These are phyloP conservation scores for Scheffersomyces coipomensis DNA, from an alignment of 805 yeast species.

Conservation along the genomic window DNA sequence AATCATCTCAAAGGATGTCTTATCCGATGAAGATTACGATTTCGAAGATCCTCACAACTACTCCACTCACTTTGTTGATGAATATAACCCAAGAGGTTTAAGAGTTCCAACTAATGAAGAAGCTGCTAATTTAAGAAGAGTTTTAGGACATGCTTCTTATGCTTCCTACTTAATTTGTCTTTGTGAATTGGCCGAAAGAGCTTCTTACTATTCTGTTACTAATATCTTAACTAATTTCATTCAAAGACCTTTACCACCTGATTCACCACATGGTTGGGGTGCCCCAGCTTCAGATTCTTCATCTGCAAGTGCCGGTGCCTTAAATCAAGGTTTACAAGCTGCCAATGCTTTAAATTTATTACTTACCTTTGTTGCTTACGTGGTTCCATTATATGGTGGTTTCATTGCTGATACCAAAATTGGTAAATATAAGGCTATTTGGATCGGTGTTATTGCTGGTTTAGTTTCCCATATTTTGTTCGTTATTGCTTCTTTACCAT, in stretches of 20 bases:
- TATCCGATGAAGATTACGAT: conserved; percentile 15
- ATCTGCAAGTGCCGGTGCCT: conserved; percentile 48
- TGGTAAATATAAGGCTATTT: conserved; percentile 49
- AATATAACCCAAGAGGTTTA: conserved; percentile 36
- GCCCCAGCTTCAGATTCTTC: conserved; percentile 27
- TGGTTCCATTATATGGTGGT: conserved; percentile 53
- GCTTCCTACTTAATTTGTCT: conserved; percentile 50
- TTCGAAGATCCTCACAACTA: conserved; percentile 21
- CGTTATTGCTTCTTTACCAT: conserved; percentile 48
- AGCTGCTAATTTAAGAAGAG: conserved; percentile 23
- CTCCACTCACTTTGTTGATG: conserved; percentile 24
- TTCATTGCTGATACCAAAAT: conserved; percentile 47
- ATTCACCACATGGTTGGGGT: conserved; percentile 42
- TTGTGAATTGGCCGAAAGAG: conserved; percentile 55
- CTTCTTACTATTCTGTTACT: conserved; percentile 49
- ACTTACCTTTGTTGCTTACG: conserved; percentile 49
- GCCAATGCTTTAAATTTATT: conserved; percentile 49
- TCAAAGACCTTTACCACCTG: conserved; percentile 50
- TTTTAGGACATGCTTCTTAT: conserved; percentile 48
- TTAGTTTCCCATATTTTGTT: conserved; percentile 47
- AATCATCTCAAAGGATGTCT: not conserved
- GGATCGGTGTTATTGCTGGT: conserved; percentile 49
- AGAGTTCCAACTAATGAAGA: conserved; percentile 32
- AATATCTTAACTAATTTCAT: conserved; percentile 48
- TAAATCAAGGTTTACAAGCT: conserved; percentile 42